Evolutionary conservation across 768 basidiomycete species (phyloP).

Genomic region (Xerocomellus dryophilus): DNA sequence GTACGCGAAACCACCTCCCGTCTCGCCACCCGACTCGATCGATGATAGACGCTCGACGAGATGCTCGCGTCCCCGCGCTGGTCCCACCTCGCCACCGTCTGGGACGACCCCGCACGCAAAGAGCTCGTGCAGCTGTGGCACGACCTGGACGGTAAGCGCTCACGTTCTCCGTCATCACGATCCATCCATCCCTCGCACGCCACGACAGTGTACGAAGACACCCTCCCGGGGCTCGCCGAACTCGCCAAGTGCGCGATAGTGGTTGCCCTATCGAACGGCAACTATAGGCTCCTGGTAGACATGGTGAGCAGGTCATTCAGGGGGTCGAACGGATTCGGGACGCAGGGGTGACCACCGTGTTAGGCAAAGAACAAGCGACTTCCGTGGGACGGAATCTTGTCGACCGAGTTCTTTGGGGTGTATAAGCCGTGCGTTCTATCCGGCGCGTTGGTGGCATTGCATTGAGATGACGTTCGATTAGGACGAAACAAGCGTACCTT

Average conservation of each 20-base stretch:
- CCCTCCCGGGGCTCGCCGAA: conserved; percentile 43
- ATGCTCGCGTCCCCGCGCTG: conserved; percentile 52
- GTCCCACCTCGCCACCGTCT: conserved; percentile 43
- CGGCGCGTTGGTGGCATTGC: background rate
- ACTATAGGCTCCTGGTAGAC: conserved; percentile 55
- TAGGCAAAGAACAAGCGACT: conserved; percentile 61
- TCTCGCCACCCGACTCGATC: too few species aligned
- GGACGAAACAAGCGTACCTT: conserved; percentile 49
- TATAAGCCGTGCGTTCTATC: conserved; percentile 60
- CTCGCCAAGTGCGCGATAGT: conserved; percentile 53
- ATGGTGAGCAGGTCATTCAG: conserved; percentile 39
- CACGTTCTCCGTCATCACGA: background rate
- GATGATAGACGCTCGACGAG: conserved; percentile 49
- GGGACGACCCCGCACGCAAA: conserved; percentile 43
- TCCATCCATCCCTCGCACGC: conserved; percentile 29
- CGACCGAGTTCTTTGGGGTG: conserved; percentile 54
- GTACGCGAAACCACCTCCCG: conserved; percentile 26
- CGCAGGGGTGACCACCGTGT: background rate
- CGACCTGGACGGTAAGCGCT: conserved; percentile 44
- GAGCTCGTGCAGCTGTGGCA: conserved; percentile 59
- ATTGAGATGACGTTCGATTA: background rate
- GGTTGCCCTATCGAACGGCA: conserved; percentile 61
- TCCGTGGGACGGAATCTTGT: conserved; percentile 64
- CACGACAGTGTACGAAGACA: conserved; percentile 54
- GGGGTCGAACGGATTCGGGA: background rate